Percentiles rank a stretch among this genome's conserved stretches.
Evolutionary conservation across 768 basidiomycete species (phyloP).

Genomic region (Amanita muscaria): DNA sequence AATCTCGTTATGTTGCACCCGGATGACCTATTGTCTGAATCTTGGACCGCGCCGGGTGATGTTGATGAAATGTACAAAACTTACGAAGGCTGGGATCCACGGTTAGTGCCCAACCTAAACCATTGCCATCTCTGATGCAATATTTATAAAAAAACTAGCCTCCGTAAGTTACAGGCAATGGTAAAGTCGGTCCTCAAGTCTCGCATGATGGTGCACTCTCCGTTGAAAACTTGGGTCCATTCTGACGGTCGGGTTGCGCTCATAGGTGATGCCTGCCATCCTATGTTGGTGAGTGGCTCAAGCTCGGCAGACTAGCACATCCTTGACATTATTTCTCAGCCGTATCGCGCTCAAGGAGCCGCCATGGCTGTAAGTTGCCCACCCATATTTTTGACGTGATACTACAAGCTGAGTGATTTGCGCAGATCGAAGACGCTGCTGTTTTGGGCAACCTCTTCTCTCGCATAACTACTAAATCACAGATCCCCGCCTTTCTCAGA

Average conservation of each 20-base stretch:
- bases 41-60: slow-evolving; percentile 34
- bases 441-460: slow-evolving; percentile 46
- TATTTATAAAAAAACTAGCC: slow-evolving; percentile 17
- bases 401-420: background rate
- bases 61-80: slow-evolving; percentile 38
- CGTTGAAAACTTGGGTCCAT: slow-evolving; percentile 43
- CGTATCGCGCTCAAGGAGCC: slow-evolving; percentile 47
- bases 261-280: slow-evolving; percentile 49
- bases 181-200: slow-evolving; percentile 38
- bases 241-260: slow-evolving; percentile 31
- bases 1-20: slow-evolving; percentile 38
- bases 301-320: background rate
- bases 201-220: slow-evolving; percentile 39
- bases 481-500: slow-evolving; percentile 37
- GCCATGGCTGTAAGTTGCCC: slow-evolving; percentile 37
- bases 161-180: slow-evolving; percentile 36
- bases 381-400: background rate
- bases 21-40: slow-evolving; percentile 30
- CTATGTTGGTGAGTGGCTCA: slow-evolving; percentile 51
- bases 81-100: slow-evolving; percentile 40
- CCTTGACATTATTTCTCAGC: slow-evolving; percentile 20
- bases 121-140: too few species aligned
- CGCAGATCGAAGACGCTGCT: slow-evolving; percentile 41
- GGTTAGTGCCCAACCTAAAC: slow-evolving; percentile 19
- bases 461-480: slow-evolving; percentile 29